Percentiles rank a stretch among this genome's conserved stretches.
Conservation (phyloP, 768 basidiomycete species). For the Pholiota molesta region DNA sequence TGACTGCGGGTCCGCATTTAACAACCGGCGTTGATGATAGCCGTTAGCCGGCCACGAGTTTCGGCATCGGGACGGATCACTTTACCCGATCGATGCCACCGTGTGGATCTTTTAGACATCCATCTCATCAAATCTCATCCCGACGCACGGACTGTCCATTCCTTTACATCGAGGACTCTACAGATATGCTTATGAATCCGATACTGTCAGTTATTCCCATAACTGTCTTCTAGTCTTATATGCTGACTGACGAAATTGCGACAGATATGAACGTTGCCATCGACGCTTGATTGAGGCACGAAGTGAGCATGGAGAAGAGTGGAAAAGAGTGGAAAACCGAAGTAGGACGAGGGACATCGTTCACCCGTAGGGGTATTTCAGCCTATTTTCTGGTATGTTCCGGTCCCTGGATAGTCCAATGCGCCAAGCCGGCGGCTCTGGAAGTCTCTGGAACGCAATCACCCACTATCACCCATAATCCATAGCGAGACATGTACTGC, state of each 20-base stretch:
- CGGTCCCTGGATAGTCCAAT: constrained; percentile 4
- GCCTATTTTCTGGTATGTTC: constrained; percentile 14
- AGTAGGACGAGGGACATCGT: too few relatives aligned
- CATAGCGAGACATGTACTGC: not conserved
- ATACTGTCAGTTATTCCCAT: not conserved
- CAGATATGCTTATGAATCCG: not conserved
- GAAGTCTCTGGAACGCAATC: not conserved
- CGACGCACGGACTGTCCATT: not conserved
- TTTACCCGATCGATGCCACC: not conserved
- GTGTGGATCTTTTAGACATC: not conserved
- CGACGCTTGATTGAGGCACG: not conserved
- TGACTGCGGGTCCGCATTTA: too few relatives aligned
- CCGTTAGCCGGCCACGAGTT: too few relatives aligned
- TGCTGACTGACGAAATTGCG: not conserved
- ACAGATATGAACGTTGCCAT: not conserved
- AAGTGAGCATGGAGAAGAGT: not conserved
- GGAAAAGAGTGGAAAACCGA: too few relatives aligned
- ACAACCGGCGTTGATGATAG: too few relatives aligned
- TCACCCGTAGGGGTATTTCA: too few relatives aligned
- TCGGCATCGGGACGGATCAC: too few relatives aligned
- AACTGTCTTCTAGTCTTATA: not conserved
- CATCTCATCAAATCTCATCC: not conserved
- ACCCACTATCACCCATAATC: not conserved
- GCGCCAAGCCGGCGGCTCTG: not conserved
- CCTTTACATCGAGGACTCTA: not conserved